These are phyloP conservation scores for Ophiostoma piceae DNA, from an alignment of 2,329 filamentous ascomycete species.

Conservation along the genomic window DNA sequence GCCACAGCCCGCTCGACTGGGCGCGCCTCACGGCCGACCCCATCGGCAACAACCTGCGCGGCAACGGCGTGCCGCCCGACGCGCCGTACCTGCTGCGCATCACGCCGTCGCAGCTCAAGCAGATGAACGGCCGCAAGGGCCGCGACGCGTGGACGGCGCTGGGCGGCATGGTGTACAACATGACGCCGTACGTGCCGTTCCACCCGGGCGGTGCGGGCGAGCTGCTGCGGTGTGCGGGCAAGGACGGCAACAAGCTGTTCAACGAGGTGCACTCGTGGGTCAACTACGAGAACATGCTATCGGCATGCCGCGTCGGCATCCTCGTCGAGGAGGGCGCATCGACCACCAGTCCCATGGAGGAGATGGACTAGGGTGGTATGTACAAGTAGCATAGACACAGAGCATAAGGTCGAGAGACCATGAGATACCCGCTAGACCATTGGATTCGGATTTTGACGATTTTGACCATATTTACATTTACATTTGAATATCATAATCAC, in stretches of 20 bases:
- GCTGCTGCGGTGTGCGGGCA: slow-evolving; percentile 57
- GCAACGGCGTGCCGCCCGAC: slow-evolving; percentile 48
- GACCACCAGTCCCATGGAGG: slow-evolving; percentile 46
- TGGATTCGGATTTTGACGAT: background rate
- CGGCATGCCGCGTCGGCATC: slow-evolving; percentile 58
- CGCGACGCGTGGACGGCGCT: slow-evolving; percentile 87
- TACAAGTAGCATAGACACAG: background rate
- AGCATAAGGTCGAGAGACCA: background rate
- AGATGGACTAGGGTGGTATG: slow-evolving; percentile 49
- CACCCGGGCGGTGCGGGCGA: slow-evolving; percentile 84
- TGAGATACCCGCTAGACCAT: background rate
- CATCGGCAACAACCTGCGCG: slow-evolving; percentile 52
- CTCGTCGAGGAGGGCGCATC: slow-evolving; percentile 51
- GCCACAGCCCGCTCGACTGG: slow-evolving; percentile 95
- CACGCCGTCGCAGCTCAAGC: slow-evolving; percentile 72
- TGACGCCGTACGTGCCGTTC: slow-evolving; percentile 81
- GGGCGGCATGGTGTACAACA: slow-evolving; percentile 88
- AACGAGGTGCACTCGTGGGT: slow-evolving; percentile 66
- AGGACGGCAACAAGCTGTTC: slow-evolving; percentile 59
- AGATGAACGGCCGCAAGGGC: slow-evolving; percentile 75
- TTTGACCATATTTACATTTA: background rate
- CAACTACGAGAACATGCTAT: slow-evolving; percentile 65
- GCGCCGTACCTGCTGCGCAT: slow-evolving; percentile 64
- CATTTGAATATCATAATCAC: slow-evolving; percentile 27
- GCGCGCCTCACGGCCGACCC: slow-evolving; percentile 65